Evolutionary conservation across 1,139 yeast genomes (phyloP), one percentile per base, ranked within the genome.

Genomic region (Neolecta irregularis): DNA sequence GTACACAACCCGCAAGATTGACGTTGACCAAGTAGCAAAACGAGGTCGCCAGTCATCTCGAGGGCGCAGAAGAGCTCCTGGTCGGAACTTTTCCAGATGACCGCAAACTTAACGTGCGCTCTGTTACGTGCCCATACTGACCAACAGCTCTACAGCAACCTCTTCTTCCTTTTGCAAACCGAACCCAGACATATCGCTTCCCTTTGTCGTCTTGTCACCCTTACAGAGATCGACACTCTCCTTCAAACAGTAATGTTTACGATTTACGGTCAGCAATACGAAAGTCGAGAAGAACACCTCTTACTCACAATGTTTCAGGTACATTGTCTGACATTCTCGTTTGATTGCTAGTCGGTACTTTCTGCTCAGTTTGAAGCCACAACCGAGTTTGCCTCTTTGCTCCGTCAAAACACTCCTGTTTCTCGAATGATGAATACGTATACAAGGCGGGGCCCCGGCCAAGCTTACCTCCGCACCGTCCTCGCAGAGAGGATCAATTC

Each of bases 371-470:
- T 60, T 38, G 64, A 60, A 15, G 42, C 48, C 26, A 49, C 61
- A 1, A 42, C 51, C n/a, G 63, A 60, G 37, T 55, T 57, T 35
- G 49, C 60, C 3, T 54, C 61, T 2, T 45, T 59, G 30, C 46
- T 60, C 22, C 46, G 64, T 9, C 61, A 62, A 5, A 59, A 60
- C 36, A 59, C 64, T 6, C 62, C 64, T 4, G 63, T 56, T 2
- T 56, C 63, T 2, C 49, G 63, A 32, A 58, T 60, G 63, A 56
- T 60, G 61, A 57, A 60, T n/a, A 54, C 64, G 1, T 60, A 59
- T 36, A 58, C 63, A 5, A 49, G 63, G 17, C 51, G 64, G 25
- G 62, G 61, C 2, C 61, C 62, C 2, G 64, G 64, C n/a, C 64
- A 59, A 44, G 49, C 59, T 5, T 60, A 59, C 38, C 49, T 60